phyloP scores from a whole-genome alignment of 305 asterid genomes.

The Fraxinus baroniana region DNA sequence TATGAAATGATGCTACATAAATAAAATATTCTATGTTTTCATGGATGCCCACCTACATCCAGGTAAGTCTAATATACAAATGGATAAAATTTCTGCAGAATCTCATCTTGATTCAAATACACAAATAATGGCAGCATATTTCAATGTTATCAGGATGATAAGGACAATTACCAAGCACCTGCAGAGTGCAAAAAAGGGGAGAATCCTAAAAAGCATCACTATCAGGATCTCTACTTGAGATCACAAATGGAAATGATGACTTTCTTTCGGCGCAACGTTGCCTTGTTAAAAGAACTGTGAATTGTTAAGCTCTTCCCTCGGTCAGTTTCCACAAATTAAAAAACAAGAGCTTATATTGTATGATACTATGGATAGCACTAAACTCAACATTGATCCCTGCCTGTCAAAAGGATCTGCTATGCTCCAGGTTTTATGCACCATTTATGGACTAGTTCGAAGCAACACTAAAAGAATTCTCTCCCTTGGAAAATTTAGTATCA shows the following conservation, averaged over 20 bases:
- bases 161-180: background rate
- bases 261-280: background rate
- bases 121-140: background rate
- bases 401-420: background rate
- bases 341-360: background rate
- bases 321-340: background rate
- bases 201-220: background rate
- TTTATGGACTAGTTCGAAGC: constrained; percentile 7
- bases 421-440: background rate
- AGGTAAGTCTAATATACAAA: constrained; percentile 5
- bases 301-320: background rate
- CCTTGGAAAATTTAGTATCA: constrained; percentile 5
- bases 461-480: constrained; percentile 4
- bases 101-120: background rate
- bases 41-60: constrained; percentile 1
- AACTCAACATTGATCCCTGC: constrained; percentile 8
- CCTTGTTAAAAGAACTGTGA: background rate
- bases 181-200: background rate
- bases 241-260: background rate
- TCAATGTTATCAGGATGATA: background rate
- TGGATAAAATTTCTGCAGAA: constrained; percentile 5
- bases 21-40: constrained; percentile 2
- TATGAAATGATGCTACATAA: constrained; percentile 16
- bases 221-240: background rate
- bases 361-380: background rate